Base-by-base conservation (phyloP, 1,139 yeast genomes). In the Debaryomyces fabryi region DNA sequence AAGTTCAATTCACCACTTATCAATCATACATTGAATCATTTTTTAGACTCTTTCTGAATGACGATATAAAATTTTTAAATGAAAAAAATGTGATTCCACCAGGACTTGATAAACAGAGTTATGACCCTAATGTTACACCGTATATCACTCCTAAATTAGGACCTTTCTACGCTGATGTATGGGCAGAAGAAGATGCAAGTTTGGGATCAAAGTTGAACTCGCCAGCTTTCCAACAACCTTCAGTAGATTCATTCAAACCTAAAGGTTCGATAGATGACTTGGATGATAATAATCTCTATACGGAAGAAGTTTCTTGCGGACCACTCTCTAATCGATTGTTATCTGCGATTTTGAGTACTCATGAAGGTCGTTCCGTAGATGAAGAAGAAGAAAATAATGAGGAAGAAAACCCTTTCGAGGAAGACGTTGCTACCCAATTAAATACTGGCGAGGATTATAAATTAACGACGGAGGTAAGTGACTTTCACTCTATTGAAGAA, bases 1-100 rank as follows among this genome's bases (percentile, higher is more conserved):
- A 93, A 69, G 96, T 93, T 18, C 97, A 91, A 60, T 91, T 88
- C 65, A 78, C 90, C 15, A 92, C 99, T 0, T 95, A 89, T 64
- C 86, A 89, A 54, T 72, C 93, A 0, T 90, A 87, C 56, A 78
- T 91, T 42, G 99, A 93, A 63, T 89, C 93, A 32, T 93, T 81
- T 63, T 92, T 87, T 68, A 76, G 96, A 50, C 80, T 81, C 6
- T 88, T 81, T 57, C 73, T 79, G 23, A 96, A 86, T 53, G 97
- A 91, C 34, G 99, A 93, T 62, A 63, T 91, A 38, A 83, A 85
- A 45, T 84, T 90, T 57, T 69, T 93, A 47, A 81, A 82, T 53
- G 86, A 82, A 53, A 82, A 82, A 52, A 72, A 74, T 51, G 73
- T 83, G 29, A 67, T 79, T 34, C 88, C 86, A 29, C 79, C 82